Evolutionary conservation across 2,329 filamentous ascomycete species (phyloP).

Genomic region (Fonsecaea pedrosoi): DNA sequence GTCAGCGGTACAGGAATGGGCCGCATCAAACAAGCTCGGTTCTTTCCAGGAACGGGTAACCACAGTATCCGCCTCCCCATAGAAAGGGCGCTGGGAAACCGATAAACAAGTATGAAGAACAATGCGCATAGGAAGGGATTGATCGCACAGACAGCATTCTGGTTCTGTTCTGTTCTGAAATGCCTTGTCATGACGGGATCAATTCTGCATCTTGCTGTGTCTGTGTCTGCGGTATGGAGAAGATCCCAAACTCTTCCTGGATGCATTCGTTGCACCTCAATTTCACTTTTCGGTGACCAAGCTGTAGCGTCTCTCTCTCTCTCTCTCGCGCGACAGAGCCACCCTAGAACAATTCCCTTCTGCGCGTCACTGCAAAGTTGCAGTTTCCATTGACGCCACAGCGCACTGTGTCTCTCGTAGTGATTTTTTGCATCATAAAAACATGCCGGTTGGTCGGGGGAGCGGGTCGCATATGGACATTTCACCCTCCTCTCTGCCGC

Average conservation of each 20-base stretch:
- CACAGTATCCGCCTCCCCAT: too few relatives aligned
- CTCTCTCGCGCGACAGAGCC: neutral
- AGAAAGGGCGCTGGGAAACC: too few relatives aligned
- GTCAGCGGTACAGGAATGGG: too few relatives aligned
- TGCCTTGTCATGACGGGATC: neutral
- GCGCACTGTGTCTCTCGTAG: neutral
- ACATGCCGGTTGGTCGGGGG: neutral
- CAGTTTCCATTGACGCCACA: neutral
- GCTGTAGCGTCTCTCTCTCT: neutral
- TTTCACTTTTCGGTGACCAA: neutral
- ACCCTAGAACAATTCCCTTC: neutral
- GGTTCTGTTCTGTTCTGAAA: neutral
- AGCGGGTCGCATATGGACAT: neutral
- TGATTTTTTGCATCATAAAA: neutral
- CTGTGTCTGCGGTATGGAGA: neutral
- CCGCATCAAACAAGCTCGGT: too few relatives aligned
- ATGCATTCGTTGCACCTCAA: neutral
- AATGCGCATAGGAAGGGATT: too few relatives aligned
- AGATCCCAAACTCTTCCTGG: neutral
- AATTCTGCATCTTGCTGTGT: neutral
- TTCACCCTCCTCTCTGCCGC: neutral
- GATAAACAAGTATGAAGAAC: too few relatives aligned
- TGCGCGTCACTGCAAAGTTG: neutral
- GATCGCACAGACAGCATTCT: neutral
- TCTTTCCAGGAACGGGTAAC: too few relatives aligned